Evolutionary conservation across 768 basidiomycete species (phyloP).

Genomic region (Sarcodon aspratus): DNA sequence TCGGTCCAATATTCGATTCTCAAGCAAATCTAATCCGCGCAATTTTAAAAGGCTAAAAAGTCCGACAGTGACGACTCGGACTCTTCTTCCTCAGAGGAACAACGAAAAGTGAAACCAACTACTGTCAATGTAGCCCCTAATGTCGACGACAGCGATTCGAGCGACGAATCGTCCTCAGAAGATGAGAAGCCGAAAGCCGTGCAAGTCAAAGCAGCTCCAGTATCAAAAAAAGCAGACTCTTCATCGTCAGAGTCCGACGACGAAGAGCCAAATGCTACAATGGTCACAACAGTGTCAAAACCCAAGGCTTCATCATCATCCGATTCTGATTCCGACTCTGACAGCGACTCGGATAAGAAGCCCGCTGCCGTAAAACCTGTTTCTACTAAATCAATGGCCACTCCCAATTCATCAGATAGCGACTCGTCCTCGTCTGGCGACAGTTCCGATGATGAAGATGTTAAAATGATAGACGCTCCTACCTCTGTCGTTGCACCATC

Average conservation of each 20-base stretch:
- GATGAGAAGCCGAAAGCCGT: constrained; percentile 28
- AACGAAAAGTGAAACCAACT: not conserved
- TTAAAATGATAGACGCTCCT: constrained; percentile 42
- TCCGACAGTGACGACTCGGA: constrained; percentile 1
- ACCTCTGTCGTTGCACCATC: constrained; percentile 16
- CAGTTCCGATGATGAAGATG: constrained; percentile 39
- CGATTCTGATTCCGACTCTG: constrained; percentile 8
- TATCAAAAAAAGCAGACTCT: constrained; percentile 7
- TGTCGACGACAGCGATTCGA: not conserved
- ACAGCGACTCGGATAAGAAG: constrained; percentile 13
- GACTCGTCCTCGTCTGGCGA: constrained; percentile 16
- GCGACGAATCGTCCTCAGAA: constrained; percentile 15
- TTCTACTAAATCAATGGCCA: constrained; percentile 11
- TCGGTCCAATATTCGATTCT: no score
- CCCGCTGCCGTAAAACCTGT: constrained; percentile 8
- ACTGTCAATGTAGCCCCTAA: constrained; percentile 7
- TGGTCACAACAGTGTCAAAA: no score
- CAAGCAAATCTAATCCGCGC: no score
- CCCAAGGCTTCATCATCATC: constrained; percentile 5
- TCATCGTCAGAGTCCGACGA: constrained; percentile 11
- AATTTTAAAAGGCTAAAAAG: constrained; percentile 17
- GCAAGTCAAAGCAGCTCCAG: constrained; percentile 17
- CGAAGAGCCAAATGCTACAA: constrained; percentile 11
- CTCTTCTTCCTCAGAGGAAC: constrained; percentile 7
- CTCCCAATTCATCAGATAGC: constrained; percentile 15